These are phyloP conservation scores for Ceratobasidium sp. DNA, from an alignment of 1,284 basidiomycete species.

Conservation along the genomic window DNA sequence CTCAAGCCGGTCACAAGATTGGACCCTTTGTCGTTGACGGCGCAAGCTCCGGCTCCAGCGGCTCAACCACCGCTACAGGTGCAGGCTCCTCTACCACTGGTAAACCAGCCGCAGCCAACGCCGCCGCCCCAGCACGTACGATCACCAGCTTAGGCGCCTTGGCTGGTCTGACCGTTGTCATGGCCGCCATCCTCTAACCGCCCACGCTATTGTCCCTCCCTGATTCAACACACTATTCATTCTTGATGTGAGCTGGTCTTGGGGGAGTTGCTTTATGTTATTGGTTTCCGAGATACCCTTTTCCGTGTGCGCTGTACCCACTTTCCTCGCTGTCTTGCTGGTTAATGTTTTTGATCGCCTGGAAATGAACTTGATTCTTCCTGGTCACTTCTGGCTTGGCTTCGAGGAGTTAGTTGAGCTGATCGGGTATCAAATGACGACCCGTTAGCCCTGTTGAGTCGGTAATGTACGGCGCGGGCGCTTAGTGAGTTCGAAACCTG, in stretches of 20 bases:
- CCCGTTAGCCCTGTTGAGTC: no score
- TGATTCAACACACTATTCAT: no score
- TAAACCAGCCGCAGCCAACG: not conserved
- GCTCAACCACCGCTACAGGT: not conserved
- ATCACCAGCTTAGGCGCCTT: not conserved
- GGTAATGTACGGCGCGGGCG: no score
- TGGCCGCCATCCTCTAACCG: conserved; percentile 15
- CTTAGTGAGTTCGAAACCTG: no score
- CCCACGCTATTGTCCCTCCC: no score
- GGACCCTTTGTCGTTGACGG: conserved; percentile 5
- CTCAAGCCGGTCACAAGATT: conserved; percentile 1
- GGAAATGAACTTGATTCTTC: not conserved
- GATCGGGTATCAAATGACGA: no score
- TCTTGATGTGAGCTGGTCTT: not conserved
- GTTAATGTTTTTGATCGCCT: not conserved
- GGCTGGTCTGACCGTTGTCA: conserved; percentile 1
- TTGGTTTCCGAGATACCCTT: no score
- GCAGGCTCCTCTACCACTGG: not conserved
- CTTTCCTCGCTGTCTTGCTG: not conserved
- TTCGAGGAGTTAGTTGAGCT: no score
- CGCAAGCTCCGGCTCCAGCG: not conserved
- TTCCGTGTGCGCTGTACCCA: conserved; percentile 17
- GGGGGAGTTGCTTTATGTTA: not conserved
- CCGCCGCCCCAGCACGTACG: not conserved
- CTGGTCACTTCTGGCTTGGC: no score